Conservation (phyloP, 2,329 filamentous ascomycete genomes). For the Pseudocercospora fuligena region DNA sequence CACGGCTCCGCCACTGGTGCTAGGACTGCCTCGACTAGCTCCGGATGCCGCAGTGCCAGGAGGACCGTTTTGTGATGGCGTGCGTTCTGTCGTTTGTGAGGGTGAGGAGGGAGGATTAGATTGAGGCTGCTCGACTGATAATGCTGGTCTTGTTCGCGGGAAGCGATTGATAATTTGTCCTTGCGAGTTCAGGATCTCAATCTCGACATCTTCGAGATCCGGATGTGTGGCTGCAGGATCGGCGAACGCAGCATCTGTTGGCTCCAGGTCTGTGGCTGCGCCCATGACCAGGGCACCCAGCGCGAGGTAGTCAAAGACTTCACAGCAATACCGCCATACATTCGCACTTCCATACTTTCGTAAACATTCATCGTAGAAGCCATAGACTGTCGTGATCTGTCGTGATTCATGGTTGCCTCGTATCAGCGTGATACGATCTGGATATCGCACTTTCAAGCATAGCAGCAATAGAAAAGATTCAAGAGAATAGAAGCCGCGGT, state of each 20-base stretch:
- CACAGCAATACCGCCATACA: constrained; percentile 94
- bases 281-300: constrained; percentile 90
- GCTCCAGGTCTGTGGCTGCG: constrained; percentile 69
- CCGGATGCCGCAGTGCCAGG: constrained; percentile 80
- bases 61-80: constrained; percentile 59
- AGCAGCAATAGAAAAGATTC: constrained; percentile 95
- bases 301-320: constrained; percentile 96
- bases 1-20: constrained; percentile 77
- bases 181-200: constrained; percentile 87
- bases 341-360: constrained; percentile 96
- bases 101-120: constrained; percentile 45
- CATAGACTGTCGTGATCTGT: constrained; percentile 96
- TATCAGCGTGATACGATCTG: constrained; percentile 94
- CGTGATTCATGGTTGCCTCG: constrained; percentile 80
- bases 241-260: constrained; percentile 59
- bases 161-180: constrained; percentile 79
- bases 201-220: constrained; percentile 75
- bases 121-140: constrained; percentile 30
- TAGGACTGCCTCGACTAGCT: constrained; percentile 60
- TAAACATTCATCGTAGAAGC: constrained; percentile 96
- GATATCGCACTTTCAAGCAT: constrained; percentile 95
- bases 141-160: constrained; percentile 50
- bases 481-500: constrained; percentile 96
- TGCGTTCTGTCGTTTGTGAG: constrained; percentile 41
- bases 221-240: constrained; percentile 55